Percentiles rank a stretch among this genome's conserved stretches.
Evolutionary conservation across 1,284 basidiomycete genomes (phyloP).

Genomic region (Rhodofomes roseus): DNA sequence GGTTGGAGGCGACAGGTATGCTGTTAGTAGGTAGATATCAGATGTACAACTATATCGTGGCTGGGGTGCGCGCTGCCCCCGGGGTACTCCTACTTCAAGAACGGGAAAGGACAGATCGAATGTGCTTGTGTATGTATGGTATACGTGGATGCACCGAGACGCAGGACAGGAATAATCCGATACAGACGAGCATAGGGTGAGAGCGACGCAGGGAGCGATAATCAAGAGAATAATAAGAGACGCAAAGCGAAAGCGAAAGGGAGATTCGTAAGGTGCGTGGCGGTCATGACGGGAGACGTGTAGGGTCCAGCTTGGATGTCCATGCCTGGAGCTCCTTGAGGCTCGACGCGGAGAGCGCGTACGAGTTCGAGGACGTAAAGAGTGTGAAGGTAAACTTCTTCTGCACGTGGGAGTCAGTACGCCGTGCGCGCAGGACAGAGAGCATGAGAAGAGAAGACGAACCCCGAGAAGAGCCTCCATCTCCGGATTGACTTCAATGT

Average conservation of each 20-base stretch:
- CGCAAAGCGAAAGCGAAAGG: not conserved
- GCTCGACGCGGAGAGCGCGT: constrained; percentile 78
- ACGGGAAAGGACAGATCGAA: not conserved
- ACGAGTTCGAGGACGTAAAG: constrained; percentile 87
- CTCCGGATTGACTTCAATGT: constrained; percentile 82
- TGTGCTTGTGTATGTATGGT: constrained; percentile 11
- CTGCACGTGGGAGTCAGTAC: constrained; percentile 37
- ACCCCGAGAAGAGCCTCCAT: constrained; percentile 87
- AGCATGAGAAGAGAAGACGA: constrained; percentile 33
- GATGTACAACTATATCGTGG: constrained; percentile 21
- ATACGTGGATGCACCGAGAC: constrained; percentile 16
- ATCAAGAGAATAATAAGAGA: not conserved
- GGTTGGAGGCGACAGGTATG: constrained; percentile 13
- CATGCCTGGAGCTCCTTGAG: constrained; percentile 81
- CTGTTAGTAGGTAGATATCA: constrained; percentile 20
- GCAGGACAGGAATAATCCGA: constrained; percentile 1
- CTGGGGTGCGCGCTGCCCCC: not conserved
- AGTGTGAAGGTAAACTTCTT: constrained; percentile 83
- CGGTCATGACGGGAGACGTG: constrained; percentile 36
- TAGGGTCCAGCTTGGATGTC: constrained; percentile 80
- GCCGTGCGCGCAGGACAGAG: not conserved
- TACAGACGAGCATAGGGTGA: constrained; percentile 5
- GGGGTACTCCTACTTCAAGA: not conserved
- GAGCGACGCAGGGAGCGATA: not conserved
- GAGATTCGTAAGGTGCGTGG: constrained; percentile 2